A percentile compares a stretch with the other conserved stretches of the same genome.
phyloP scores from a whole-genome alignment of 805 yeast genomes.

The Candida xiaguanensis region DNA sequence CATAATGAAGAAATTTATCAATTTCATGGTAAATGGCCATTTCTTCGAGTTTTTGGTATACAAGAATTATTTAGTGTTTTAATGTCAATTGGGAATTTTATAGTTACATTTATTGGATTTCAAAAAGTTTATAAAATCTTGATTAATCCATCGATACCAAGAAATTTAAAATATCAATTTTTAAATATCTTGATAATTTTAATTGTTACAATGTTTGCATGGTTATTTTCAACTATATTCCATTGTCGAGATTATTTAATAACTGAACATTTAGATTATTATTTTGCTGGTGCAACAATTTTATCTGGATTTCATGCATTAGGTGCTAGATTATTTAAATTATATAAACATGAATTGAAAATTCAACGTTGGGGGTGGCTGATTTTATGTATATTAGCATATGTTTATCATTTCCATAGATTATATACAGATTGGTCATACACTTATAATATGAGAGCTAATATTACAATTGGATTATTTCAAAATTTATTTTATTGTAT shows the following conservation, averaged over 20 bases:
- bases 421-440: slow-evolving; percentile 78
- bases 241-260: slow-evolving; percentile 78
- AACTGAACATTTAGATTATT: slow-evolving; percentile 87
- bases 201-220: slow-evolving; percentile 73
- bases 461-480: slow-evolving; percentile 69
- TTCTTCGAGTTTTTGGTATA: slow-evolving; percentile 65
- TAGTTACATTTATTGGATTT: slow-evolving; percentile 49
- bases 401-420: slow-evolving; percentile 61
- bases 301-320: slow-evolving; percentile 74
- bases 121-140: slow-evolving; percentile 19
- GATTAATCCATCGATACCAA: slow-evolving; percentile 5
- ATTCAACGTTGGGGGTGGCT: slow-evolving; percentile 33
- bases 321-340: slow-evolving; percentile 52
- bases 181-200: slow-evolving; percentile 47
- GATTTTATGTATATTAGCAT: slow-evolving; percentile 44
- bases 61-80: slow-evolving; percentile 82
- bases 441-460: slow-evolving; percentile 91
- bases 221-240: slow-evolving; percentile 83
- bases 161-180: slow-evolving; percentile 11
- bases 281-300: slow-evolving; percentile 88
- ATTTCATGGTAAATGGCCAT: slow-evolving; percentile 99
- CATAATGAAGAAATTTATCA: slow-evolving; percentile 61
- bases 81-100: slow-evolving; percentile 57
- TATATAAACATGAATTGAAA: slow-evolving; percentile 40
- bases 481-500: slow-evolving; percentile 50